These are phyloP conservation scores for Arthrobotrys sinensis DNA, from an alignment of 2,329 filamentous ascomycete genomes.

Conservation along the genomic window DNA sequence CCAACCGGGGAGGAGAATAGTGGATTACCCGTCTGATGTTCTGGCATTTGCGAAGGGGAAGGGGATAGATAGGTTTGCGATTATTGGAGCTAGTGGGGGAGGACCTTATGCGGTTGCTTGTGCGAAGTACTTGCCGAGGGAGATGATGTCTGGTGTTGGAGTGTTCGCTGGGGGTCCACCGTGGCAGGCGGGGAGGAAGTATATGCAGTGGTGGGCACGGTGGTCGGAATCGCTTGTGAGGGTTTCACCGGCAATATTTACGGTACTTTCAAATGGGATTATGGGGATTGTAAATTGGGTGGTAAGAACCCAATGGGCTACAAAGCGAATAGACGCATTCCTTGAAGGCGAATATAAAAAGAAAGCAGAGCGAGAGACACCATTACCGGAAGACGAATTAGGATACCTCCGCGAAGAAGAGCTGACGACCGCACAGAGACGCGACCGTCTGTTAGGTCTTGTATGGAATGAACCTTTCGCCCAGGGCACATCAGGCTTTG, in stretches of 20 bases:
- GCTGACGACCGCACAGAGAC: constrained; percentile 48
- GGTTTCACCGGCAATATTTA: constrained; percentile 64
- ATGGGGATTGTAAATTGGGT: constrained; percentile 62
- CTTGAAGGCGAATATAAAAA: constrained; percentile 61
- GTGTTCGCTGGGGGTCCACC: constrained; percentile 67
- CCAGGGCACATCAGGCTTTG: constrained; percentile 63
- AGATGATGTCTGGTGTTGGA: constrained; percentile 66
- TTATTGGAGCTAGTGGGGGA: constrained; percentile 51
- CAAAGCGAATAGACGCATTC: constrained; percentile 63
- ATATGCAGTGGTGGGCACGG: constrained; percentile 65
- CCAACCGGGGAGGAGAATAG: constrained; percentile 62
- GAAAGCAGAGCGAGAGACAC: constrained; percentile 41
- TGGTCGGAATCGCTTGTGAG: constrained; percentile 61
- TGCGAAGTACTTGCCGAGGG: constrained; percentile 38
- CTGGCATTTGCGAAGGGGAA: constrained; percentile 20
- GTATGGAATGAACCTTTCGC: constrained; percentile 64
- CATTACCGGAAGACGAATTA: constrained; percentile 20
- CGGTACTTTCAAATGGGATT: constrained; percentile 55
- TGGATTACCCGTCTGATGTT: constrained; percentile 58
- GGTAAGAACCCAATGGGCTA: constrained; percentile 60
- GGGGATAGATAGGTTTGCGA: constrained; percentile 14
- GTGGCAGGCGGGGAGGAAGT: constrained; percentile 66
- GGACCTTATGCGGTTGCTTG: constrained; percentile 58
- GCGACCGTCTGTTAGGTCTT: constrained; percentile 55
- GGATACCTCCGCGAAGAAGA: constrained; percentile 29